Evolutionary conservation across 2,329 filamentous ascomycete genomes (phyloP), one percentile per base, ranked within the genome.

Genomic region (Fusarium paranaense): DNA sequence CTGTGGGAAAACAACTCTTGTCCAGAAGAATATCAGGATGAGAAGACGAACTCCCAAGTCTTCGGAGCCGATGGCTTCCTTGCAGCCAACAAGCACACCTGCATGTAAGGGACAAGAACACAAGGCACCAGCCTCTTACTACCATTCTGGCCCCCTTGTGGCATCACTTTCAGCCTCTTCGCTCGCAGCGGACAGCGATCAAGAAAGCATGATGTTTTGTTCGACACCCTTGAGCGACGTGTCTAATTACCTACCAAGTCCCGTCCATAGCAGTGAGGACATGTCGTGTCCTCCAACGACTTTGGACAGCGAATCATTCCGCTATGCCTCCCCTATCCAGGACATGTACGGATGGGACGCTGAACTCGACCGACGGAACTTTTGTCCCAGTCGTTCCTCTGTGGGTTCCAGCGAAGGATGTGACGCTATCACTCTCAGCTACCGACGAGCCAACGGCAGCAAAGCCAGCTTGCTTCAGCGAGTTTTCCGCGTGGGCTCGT

Each of bases 331-430:
- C 10, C 62, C 75, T 2, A 58, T 70, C 7, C 64, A 61, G 22
- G 87, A 90, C 64, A 74, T 84, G 6, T 90, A 90, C 65, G 88
- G 88, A 14, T 90, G 88, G 88, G 87, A 90, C 67, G 87, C 86
- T 11, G 87, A 87, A 71, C 78, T 78, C 50, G 66, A 78, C 18
- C 77, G 76, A 50, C 67, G 71, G 13, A 57, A 69, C 22, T 60
- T 59, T 8, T 42, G 65, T 7, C 59, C 65, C 37, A 64, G 69
- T 16, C 62, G 68, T 20, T 52, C 66, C 6, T 75, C 69, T 3
- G 56, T 70, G 58, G 68, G 62, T 20, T 59, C 67, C 5, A 33
- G 56, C 11, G 64, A 74, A n/a, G 67, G 66, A n/a, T 65, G 64
- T 45, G 75, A 78, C 30, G 37, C 67, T 4, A 61, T 76, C 8